phyloP scores from a whole-genome alignment of 1,139 yeast genomes.

The Pichia sp. region DNA sequence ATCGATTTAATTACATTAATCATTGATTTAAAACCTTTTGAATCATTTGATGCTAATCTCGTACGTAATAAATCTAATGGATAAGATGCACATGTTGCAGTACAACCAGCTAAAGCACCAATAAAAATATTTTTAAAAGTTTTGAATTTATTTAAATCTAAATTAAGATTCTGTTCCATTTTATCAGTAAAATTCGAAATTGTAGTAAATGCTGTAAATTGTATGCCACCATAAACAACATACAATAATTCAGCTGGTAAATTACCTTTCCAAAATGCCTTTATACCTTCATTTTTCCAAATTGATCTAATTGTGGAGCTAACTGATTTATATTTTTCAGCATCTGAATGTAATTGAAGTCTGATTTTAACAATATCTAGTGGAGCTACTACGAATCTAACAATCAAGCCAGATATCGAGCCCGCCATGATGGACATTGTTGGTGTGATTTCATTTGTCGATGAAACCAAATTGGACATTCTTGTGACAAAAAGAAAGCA shows the following conservation, averaged over 20 bases:
- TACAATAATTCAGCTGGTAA: conserved; percentile 88
- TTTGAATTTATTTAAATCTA: background rate
- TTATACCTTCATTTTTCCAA: conserved; percentile 45
- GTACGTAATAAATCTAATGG: conserved; percentile 88
- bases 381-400: conserved; percentile 75
- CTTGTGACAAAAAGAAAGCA: background rate
- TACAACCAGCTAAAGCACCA: conserved; percentile 73
- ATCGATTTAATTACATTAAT: conserved; percentile 39
- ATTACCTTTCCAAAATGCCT: conserved; percentile 89
- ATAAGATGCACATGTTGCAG: conserved; percentile 69
- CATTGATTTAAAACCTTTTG: conserved; percentile 42
- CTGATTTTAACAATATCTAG: conserved; percentile 84
- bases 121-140: conserved; percentile 35
- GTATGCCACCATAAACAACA: conserved; percentile 76
- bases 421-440: conserved; percentile 27
- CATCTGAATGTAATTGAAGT: conserved; percentile 50
- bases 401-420: conserved; percentile 29
- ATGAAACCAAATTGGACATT: conserved; percentile 8
- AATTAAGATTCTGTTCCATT: too few relatives aligned
- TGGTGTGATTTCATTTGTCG: conserved; percentile 11
- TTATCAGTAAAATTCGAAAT: conserved; percentile 22
- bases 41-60: conserved; percentile 59
- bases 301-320: conserved; percentile 34
- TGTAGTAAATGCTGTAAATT: conserved; percentile 66
- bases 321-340: conserved; percentile 31